These are phyloP conservation scores for Rutstroemia sydowiana DNA, from an alignment of 2,329 filamentous ascomycete species.

Conservation along the genomic window DNA sequence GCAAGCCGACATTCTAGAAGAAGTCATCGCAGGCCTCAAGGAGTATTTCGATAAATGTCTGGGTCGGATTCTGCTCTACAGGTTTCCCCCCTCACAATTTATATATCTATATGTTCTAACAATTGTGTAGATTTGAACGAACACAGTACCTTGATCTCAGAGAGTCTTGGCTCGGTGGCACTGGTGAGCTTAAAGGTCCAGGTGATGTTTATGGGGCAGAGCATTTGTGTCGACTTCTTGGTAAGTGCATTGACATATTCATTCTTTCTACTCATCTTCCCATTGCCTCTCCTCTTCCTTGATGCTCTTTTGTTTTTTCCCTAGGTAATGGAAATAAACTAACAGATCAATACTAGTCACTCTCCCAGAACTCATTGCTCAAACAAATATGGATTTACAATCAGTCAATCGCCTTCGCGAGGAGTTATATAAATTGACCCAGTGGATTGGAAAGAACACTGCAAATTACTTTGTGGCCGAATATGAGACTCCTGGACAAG, in stretches of 20 bases:
- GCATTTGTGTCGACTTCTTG: conserved; percentile 80
- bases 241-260: conserved; percentile 43
- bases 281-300: not conserved
- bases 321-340: not conserved
- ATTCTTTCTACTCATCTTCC: not conserved
- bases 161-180: conserved; percentile 57
- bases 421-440: conserved; percentile 78
- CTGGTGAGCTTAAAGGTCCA: conserved; percentile 60
- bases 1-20: conserved; percentile 79
- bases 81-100: conserved; percentile 34
- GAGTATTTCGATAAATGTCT: conserved; percentile 93
- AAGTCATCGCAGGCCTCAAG: conserved; percentile 76
- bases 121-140: conserved; percentile 67
- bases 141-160: conserved; percentile 76
- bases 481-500: conserved; percentile 65
- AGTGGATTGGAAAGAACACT: conserved; percentile 69
- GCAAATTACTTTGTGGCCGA: conserved; percentile 69
- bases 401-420: conserved; percentile 82
- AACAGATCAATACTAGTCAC: conserved; percentile 55
- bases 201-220: conserved; percentile 88
- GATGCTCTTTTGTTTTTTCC: not conserved
- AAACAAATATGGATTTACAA: conserved; percentile 96
- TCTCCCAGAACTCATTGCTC: conserved; percentile 86
- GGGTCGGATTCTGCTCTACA: conserved; percentile 81
- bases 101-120: not conserved